Percentiles rank a stretch among this genome's conserved stretches.
Evolutionary conservation across 2,329 filamentous ascomycete species (phyloP).

Genomic region (Cyclaneusma minus): DNA sequence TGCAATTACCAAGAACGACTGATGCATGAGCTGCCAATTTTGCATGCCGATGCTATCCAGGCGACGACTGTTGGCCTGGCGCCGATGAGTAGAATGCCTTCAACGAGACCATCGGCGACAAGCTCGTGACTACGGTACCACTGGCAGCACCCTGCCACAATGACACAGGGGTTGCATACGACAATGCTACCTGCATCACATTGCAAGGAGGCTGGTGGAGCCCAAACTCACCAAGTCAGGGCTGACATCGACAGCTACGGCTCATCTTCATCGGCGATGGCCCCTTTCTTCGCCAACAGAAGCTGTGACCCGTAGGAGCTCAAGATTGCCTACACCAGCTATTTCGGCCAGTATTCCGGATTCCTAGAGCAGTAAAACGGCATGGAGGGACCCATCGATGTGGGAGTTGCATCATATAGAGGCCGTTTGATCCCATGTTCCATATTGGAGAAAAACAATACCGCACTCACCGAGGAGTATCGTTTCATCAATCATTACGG

Average conservation of each 20-base stretch:
- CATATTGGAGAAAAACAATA: too few relatives aligned
- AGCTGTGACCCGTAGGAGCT: conserved; percentile 11
- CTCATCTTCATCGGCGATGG: background rate
- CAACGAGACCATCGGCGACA: conserved; percentile 7
- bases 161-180: too few relatives aligned
- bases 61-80: conserved; percentile 9
- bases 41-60: too few relatives aligned
- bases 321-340: conserved; percentile 17
- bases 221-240: conserved; percentile 4
- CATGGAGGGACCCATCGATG: too few relatives aligned
- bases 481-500: too few relatives aligned
- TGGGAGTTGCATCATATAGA: too few relatives aligned
- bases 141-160: conserved; percentile 12
- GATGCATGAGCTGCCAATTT: too few relatives aligned
- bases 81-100: conserved; percentile 5
- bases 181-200: conserved; percentile 8
- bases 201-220: conserved; percentile 5
- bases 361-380: conserved; percentile 18
- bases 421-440: too few relatives aligned
- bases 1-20: too few relatives aligned
- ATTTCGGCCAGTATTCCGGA: conserved; percentile 9
- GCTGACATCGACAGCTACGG: too few relatives aligned
- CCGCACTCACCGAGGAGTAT: too few relatives aligned
- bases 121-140: conserved; percentile 7
- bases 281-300: conserved; percentile 4